phyloP scores from a whole-genome alignment of 371 early-diverging fungal species.

The Rhizopus delemar region DNA sequence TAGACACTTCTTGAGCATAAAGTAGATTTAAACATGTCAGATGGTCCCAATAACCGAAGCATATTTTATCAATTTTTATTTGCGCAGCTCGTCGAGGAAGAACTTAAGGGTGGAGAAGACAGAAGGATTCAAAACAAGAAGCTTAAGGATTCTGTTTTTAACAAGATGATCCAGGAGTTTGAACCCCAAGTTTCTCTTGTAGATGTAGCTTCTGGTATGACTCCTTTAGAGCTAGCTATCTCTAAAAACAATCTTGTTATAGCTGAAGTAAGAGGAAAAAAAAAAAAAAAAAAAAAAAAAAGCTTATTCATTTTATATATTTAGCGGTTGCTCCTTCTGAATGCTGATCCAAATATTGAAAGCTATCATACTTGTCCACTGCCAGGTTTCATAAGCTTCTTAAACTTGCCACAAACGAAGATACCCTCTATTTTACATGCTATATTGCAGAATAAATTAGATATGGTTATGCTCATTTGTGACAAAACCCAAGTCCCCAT shows the following conservation, averaged over 20 bases:
- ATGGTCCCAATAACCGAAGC: conserved; percentile 29
- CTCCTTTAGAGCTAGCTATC: conserved; percentile 58
- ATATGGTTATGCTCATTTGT: conserved; percentile 19
- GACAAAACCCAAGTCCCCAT: conserved; percentile 16
- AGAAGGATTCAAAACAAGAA: neutral
- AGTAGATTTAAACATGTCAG: conserved; percentile 41
- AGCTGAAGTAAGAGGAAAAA: conserved; percentile 30
- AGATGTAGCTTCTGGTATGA: conserved; percentile 46
- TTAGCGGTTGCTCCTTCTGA: conserved; percentile 38
- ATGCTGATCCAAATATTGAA: conserved; percentile 44
- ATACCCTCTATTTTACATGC: conserved; percentile 51
- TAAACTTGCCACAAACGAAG: conserved; percentile 12
- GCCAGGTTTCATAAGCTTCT: neutral
- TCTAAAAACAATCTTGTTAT: conserved; percentile 26
- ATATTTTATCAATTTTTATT: conserved; percentile 51
- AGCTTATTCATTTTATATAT: neutral
- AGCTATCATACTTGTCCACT: conserved; percentile 21
- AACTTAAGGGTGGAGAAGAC: neutral
- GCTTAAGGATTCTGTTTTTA: conserved; percentile 13
- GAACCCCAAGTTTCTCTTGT: conserved; percentile 34
- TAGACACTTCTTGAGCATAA: conserved; percentile 39
- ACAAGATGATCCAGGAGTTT: conserved; percentile 20
- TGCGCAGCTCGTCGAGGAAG: neutral
- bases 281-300: neutral
- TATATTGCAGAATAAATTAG: conserved; percentile 33